phyloP scores from a whole-genome alignment of 2,329 filamentous ascomycete genomes.

The Dryadomyces quercus-mongolicae region DNA sequence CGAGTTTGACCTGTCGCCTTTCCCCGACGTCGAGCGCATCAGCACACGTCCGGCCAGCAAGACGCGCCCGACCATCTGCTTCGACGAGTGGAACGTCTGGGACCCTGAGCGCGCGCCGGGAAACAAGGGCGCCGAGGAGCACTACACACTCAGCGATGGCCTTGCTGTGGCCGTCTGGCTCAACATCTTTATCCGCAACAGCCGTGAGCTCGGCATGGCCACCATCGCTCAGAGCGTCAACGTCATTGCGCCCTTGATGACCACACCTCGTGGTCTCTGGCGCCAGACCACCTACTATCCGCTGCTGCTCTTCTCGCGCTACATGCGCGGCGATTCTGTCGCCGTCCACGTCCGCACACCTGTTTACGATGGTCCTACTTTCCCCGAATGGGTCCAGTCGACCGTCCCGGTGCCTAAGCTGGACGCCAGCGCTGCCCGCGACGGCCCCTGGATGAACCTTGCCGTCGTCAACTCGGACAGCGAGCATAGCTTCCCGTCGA shows the following conservation, averaged over 20 bases:
- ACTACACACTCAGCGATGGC: slow-evolving; percentile 63
- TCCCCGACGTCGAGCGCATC: slow-evolving; percentile 34
- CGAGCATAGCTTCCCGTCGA: not conserved
- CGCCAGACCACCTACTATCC: slow-evolving; percentile 71
- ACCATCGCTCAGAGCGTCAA: slow-evolving; percentile 71
- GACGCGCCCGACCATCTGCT: slow-evolving; percentile 51
- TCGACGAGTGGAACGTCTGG: slow-evolving; percentile 82
- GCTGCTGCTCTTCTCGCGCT: slow-evolving; percentile 53
- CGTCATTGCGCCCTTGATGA: slow-evolving; percentile 68
- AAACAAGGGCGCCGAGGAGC: slow-evolving; percentile 59
- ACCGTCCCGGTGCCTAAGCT: slow-evolving; percentile 48
- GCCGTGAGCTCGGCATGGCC: slow-evolving; percentile 61
- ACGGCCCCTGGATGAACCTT: slow-evolving; percentile 48
- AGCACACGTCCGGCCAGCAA: not conserved
- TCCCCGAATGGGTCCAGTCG: slow-evolving; percentile 54
- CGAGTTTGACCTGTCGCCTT: not conserved
- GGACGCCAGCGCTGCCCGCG: slow-evolving; percentile 51
- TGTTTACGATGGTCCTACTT: slow-evolving; percentile 54
- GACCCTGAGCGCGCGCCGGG: slow-evolving; percentile 60
- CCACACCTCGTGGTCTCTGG: slow-evolving; percentile 46
- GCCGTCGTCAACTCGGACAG: slow-evolving; percentile 53
- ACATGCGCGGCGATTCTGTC: slow-evolving; percentile 63
- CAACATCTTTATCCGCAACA: slow-evolving; percentile 65
- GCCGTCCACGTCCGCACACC: slow-evolving; percentile 51
- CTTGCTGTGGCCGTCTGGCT: slow-evolving; percentile 65